Conservation (phyloP, 140 eudicot species). For the Cichorium intybus region DNA sequence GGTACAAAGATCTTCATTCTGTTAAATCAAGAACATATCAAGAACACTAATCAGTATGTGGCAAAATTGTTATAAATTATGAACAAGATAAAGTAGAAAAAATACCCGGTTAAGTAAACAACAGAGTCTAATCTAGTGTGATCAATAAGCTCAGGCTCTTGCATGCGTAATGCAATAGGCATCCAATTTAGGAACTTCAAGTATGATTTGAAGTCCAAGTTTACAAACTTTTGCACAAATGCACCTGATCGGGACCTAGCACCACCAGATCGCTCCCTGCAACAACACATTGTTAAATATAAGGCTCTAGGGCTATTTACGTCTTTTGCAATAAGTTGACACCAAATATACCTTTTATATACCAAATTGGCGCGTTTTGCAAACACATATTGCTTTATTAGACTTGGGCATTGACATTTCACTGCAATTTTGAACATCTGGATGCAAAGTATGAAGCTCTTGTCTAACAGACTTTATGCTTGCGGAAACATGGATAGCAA, state of each 20-base stretch:
- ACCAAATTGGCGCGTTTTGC: too few relatives aligned
- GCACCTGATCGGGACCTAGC: slow-evolving; percentile 50
- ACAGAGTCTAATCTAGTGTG: slow-evolving; percentile 74
- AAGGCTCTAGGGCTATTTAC: too few relatives aligned
- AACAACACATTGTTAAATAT: too few relatives aligned
- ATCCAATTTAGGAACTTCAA: slow-evolving; percentile 63
- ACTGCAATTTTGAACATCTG: too few relatives aligned
- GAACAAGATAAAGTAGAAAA: background rate
- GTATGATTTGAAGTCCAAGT: slow-evolving; percentile 59
- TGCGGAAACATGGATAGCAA: too few relatives aligned
- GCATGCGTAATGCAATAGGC: slow-evolving; percentile 68
- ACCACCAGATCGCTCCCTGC: too few relatives aligned
- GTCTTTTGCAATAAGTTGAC: too few relatives aligned
- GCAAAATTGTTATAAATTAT: background rate
- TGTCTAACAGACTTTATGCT: too few relatives aligned
- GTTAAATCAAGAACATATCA: slow-evolving; percentile 19
- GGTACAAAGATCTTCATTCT: slow-evolving; percentile 64
- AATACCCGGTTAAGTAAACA: slow-evolving; percentile 57
- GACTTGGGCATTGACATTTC: too few relatives aligned
- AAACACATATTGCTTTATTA: too few relatives aligned
- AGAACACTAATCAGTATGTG: background rate
- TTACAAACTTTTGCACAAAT: slow-evolving; percentile 52
- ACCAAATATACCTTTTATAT: too few relatives aligned
- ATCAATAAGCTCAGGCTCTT: slow-evolving; percentile 69
- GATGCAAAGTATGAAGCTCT: too few relatives aligned